These are phyloP conservation scores for Tylopilus intermedius DNA, from an alignment of 768 basidiomycete species.

Conservation along the genomic window DNA sequence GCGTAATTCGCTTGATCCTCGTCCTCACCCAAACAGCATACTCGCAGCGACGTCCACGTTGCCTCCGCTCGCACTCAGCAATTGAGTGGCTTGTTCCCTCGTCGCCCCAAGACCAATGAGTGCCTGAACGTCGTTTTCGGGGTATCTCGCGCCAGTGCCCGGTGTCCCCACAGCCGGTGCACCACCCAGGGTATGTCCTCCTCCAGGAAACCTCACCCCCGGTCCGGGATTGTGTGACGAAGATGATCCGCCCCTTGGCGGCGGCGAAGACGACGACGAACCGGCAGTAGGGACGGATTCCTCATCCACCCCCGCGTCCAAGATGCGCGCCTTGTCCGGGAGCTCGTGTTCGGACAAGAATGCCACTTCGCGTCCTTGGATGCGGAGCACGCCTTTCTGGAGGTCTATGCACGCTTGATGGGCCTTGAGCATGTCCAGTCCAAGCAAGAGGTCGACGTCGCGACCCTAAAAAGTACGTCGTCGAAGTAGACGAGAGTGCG, in stretches of 20 bases:
- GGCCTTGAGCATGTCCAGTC: constrained; percentile 98
- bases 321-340: constrained; percentile 67
- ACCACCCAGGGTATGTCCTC: constrained; percentile 57
- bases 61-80: constrained; percentile 75
- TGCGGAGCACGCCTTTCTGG: constrained; percentile 82
- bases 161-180: constrained; percentile 28
- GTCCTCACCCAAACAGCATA: constrained; percentile 61
- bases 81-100: constrained; percentile 70
- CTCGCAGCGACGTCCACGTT: constrained; percentile 88
- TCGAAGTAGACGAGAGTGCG: background rate
- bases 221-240: constrained; percentile 39
- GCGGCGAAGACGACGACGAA: constrained; percentile 5
- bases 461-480: constrained; percentile 52
- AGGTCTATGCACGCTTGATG: constrained; percentile 97
- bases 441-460: constrained; percentile 92
- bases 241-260: constrained; percentile 13
- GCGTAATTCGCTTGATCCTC: background rate
- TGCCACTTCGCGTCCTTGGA: constrained; percentile 80
- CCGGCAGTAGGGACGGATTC: constrained; percentile 16
- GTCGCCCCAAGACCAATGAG: constrained; percentile 76
- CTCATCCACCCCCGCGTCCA: constrained; percentile 32
- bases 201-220: constrained; percentile 55
- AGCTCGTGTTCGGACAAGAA: constrained; percentile 95
- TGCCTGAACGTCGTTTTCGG: constrained; percentile 59
- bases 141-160: constrained; percentile 46